These are phyloP conservation scores for Trebouxia sp. DNA, from an alignment of 139 green algal genomes.

Conservation along the genomic window DNA sequence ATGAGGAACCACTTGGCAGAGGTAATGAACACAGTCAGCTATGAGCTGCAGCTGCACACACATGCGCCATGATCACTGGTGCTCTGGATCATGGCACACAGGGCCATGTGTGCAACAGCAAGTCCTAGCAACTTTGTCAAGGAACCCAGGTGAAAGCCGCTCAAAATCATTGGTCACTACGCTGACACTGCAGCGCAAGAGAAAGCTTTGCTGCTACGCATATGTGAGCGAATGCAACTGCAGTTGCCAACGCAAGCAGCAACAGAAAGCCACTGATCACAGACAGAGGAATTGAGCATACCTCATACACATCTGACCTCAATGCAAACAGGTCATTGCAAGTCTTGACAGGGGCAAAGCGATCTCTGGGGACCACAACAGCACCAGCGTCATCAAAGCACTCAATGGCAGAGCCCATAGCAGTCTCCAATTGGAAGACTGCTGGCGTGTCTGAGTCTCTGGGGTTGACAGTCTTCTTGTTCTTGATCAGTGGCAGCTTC, in stretches of 20 bases:
- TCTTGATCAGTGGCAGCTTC: conserved; percentile 88
- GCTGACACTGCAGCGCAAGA: too few species aligned
- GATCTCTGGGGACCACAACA: conserved; percentile 83
- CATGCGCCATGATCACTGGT: too few species aligned
- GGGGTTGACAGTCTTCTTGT: conserved; percentile 95
- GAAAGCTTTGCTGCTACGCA: too few species aligned
- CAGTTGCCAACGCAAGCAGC: background rate
- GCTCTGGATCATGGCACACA: too few species aligned
- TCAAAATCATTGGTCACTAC: too few species aligned
- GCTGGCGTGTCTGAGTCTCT: conserved; percentile 63
- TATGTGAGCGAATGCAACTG: too few species aligned
- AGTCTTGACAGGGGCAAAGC: conserved; percentile 95
- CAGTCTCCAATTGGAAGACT: conserved; percentile 93
- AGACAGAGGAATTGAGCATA: conserved; percentile 1
- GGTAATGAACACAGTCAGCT: background rate
- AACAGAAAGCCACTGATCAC: background rate
- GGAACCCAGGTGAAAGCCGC: too few species aligned
- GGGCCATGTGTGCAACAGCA: too few species aligned
- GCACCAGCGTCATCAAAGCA: conserved; percentile 85
- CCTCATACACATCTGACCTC: conserved; percentile 61
- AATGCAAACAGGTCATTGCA: conserved; percentile 89
- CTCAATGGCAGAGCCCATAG: conserved; percentile 91
- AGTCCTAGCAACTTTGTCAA: too few species aligned
- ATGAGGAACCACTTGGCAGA: background rate
- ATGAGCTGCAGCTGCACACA: background rate